phyloP scores from a whole-genome alignment of 2,329 filamentous ascomycete genomes.

The Aspergillus luchuensis region DNA sequence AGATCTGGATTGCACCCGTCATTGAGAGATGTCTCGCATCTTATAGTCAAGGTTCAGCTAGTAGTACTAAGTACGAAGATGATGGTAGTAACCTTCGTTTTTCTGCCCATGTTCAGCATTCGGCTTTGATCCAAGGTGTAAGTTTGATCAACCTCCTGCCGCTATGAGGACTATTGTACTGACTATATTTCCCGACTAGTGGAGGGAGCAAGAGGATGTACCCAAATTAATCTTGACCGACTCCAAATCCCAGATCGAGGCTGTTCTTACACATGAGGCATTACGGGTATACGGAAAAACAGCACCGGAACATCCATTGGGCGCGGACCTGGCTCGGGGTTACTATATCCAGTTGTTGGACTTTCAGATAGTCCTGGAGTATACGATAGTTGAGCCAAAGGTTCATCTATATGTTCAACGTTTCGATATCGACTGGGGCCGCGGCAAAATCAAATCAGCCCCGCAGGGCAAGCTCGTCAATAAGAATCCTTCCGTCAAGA shows the following conservation, averaged over 20 bases:
- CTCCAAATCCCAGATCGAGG: conserved; percentile 36
- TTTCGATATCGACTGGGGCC: conserved; percentile 29
- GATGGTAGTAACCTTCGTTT: conserved; percentile 41
- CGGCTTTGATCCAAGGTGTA: conserved; percentile 37
- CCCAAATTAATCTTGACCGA: conserved; percentile 37
- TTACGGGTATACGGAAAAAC: conserved; percentile 25
- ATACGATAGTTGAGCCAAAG: conserved; percentile 25
- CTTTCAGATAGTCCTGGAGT: conserved; percentile 40
- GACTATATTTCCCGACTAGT: conserved; percentile 24
- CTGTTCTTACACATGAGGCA: conserved; percentile 32
- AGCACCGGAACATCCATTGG: conserved; percentile 20
- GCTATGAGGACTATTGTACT: neutral
- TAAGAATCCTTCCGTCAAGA: conserved; percentile 20
- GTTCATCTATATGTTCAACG: conserved; percentile 29
- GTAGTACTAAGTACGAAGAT: conserved; percentile 25
- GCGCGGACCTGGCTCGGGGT: conserved; percentile 27
- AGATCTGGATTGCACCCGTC: conserved; percentile 29
- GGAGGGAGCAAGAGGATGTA: conserved; percentile 22
- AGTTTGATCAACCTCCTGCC: neutral
- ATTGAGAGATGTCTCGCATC: conserved; percentile 27
- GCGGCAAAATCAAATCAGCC: conserved; percentile 16
- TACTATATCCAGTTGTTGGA: conserved; percentile 34
- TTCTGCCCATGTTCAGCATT: conserved; percentile 7
- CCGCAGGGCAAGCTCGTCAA: conserved; percentile 23
- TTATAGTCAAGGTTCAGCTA: conserved; percentile 17